Evolutionary conservation across 2,329 filamentous ascomycete genomes (phyloP), one percentile per base, ranked within the genome.

Genomic region (Aspergillus uvarum): DNA sequence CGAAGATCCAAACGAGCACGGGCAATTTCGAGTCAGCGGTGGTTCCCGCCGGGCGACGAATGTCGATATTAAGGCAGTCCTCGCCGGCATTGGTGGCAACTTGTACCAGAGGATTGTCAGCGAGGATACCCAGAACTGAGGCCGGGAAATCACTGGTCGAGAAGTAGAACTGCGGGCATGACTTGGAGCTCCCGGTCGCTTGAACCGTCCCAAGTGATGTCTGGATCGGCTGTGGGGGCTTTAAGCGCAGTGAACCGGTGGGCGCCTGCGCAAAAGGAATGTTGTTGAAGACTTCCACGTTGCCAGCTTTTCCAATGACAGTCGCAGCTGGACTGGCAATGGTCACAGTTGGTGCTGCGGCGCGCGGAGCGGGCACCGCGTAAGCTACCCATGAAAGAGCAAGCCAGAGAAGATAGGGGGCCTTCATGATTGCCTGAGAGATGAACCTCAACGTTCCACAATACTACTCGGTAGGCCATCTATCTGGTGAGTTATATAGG

Each of bases 241-340:
- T 87, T 35, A 95, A 82, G 16, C 91, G 86, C 24, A 91, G 78
- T 3, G 80, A 72, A 0, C 88, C 89, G 0, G 84, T 81, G 0
- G 90, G 90, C 1, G 89, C 83, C 62, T 90, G 80, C 2, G 90
- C 89, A 69, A 87, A 95, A 3, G 90, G 90, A 58, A 95, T 91
- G 22, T 87, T 89, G 58, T 83, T 86, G 77, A 91, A 93, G 26
- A 80, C 84, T 59, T 94, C 90, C 21, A 91, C 81, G 2, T 72
- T 51, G 2, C 73, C 70, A 60, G 65, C 75, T 58, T 42, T 66
- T 10, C 72, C 74, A 19, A 73, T 71, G 35, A 90, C 76, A 4
- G 83, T 88, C 42, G 85, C 87, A 48, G 65, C 19, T 7, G 74
- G 73, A 3, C 82, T 80, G 1, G 81, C 74, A 38, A 87, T 82